These are phyloP conservation scores for Sanghuangporus weigelae DNA, from an alignment of 1,284 basidiomycete species.

Conservation along the genomic window DNA sequence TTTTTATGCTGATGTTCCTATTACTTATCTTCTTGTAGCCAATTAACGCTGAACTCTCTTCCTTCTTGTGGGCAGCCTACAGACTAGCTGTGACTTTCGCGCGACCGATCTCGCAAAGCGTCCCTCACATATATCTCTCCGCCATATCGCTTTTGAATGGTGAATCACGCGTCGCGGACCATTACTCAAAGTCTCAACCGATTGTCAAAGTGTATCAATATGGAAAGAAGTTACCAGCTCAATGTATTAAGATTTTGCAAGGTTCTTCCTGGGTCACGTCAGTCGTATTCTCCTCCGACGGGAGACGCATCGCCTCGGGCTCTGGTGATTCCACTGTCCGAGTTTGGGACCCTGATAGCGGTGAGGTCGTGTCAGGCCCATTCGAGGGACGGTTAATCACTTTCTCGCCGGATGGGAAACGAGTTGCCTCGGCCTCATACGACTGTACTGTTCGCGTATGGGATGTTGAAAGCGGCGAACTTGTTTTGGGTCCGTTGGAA, in stretches of 20 bases:
- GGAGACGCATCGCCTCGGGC: too few species aligned
- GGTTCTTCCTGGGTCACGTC: too few species aligned
- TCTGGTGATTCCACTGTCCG: neutral
- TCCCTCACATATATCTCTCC: neutral
- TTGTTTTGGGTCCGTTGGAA: too few species aligned
- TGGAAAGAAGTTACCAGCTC: neutral
- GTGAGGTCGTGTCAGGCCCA: neutral
- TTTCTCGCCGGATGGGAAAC: neutral
- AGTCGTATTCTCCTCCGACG: too few species aligned
- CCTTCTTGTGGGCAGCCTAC: neutral
- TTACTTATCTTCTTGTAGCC: neutral
- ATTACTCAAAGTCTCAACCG: neutral
- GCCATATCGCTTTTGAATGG: neutral
- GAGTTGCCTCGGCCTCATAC: too few species aligned
- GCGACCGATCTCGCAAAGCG: neutral
- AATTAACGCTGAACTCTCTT: neutral
- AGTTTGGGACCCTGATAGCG: neutral
- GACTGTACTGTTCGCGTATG: too few species aligned
- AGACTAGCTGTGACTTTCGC: neutral
- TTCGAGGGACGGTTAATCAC: neutral
- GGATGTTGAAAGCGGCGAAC: too few species aligned
- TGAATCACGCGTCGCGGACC: neutral
- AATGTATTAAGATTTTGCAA: neutral
- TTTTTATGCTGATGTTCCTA: neutral
- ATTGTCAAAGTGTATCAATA: neutral